phyloP scores from a whole-genome alignment of 176 grass and related monocot species.

The Oryza punctata region DNA sequence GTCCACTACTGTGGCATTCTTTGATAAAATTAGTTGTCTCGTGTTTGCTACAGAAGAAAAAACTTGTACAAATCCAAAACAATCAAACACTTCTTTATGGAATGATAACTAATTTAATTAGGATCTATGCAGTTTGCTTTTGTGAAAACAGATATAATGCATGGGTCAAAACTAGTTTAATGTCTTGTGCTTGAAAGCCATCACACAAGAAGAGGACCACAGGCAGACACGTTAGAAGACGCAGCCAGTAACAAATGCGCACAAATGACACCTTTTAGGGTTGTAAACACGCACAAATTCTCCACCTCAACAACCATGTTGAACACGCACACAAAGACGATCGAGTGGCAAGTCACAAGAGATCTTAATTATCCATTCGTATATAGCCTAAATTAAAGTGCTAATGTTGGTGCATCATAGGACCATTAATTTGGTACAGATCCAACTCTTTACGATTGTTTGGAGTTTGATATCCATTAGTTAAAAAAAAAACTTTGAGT shows the following conservation, averaged over 20 bases:
- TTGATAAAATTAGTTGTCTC: background rate
- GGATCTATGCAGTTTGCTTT: background rate
- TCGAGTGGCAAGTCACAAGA: background rate
- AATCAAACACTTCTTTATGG: background rate
- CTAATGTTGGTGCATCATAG: background rate
- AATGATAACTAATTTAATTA: background rate
- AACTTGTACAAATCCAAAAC: background rate
- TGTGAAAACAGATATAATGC: background rate
- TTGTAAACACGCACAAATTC: background rate
- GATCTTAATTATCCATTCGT: conserved; percentile 20
- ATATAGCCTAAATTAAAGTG: background rate
- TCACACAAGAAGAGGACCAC: background rate
- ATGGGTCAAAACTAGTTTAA: background rate
- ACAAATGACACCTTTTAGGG: conserved; percentile 2
- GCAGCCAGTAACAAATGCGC: background rate
- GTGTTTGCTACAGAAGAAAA: background rate
- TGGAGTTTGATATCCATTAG: background rate
- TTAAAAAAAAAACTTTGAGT: background rate
- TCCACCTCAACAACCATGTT: background rate
- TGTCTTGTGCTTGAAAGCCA: background rate
- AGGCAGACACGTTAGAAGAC: background rate
- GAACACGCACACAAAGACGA: background rate
- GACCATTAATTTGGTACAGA: background rate
- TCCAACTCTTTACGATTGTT: background rate
- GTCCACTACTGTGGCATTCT: background rate